Percentiles rank a stretch among this genome's conserved stretches.
These are phyloP conservation scores for Cyclostephanos tholiformis DNA, from an alignment of 108 stramenopile genomes.

Conservation along the genomic window DNA sequence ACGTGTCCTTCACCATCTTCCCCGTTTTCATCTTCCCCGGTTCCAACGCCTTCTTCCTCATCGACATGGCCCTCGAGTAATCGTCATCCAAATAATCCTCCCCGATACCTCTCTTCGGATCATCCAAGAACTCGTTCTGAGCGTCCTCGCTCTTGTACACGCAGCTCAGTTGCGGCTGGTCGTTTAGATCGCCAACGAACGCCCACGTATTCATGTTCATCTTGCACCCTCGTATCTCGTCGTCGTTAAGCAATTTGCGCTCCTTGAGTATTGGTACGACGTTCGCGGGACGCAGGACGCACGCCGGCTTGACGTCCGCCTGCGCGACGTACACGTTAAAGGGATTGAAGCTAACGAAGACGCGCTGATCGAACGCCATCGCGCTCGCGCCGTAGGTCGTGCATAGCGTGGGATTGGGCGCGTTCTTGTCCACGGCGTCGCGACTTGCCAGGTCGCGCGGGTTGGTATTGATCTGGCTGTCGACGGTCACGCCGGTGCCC, in stretches of 20 bases:
- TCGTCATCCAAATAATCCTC: conserved; percentile 94
- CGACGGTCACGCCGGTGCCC: conserved; percentile 92
- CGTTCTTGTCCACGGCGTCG: conserved; percentile 94
- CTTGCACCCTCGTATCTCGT: conserved; percentile 89
- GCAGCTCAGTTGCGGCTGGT: conserved; percentile 91
- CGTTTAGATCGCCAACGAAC: conserved; percentile 91
- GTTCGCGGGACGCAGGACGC: conserved; percentile 87
- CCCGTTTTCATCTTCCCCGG: conserved; percentile 32
- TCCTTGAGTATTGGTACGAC: conserved; percentile 85
- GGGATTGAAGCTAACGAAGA: conserved; percentile 96
- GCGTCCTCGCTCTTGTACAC: conserved; percentile 96
- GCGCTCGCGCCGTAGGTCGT: conserved; percentile 87
- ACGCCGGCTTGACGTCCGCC: conserved; percentile 96
- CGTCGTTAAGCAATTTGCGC: conserved; percentile 77
- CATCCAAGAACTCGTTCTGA: conserved; percentile 94
- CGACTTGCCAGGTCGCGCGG: conserved; percentile 89
- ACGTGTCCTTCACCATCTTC: conserved; percentile 73
- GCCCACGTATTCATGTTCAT: conserved; percentile 96
- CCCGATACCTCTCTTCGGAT: conserved; percentile 91
- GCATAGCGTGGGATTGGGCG: conserved; percentile 91
- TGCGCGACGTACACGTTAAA: conserved; percentile 96
- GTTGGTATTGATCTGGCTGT: conserved; percentile 93
- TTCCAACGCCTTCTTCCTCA: conserved; percentile 1
- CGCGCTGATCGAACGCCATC: conserved; percentile 94
- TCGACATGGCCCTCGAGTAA: conserved; percentile 29